Evolutionary conservation across 2,329 filamentous ascomycete genomes (phyloP), one percentile per base, ranked within the genome.

Genomic region (Claviceps purpurea): DNA sequence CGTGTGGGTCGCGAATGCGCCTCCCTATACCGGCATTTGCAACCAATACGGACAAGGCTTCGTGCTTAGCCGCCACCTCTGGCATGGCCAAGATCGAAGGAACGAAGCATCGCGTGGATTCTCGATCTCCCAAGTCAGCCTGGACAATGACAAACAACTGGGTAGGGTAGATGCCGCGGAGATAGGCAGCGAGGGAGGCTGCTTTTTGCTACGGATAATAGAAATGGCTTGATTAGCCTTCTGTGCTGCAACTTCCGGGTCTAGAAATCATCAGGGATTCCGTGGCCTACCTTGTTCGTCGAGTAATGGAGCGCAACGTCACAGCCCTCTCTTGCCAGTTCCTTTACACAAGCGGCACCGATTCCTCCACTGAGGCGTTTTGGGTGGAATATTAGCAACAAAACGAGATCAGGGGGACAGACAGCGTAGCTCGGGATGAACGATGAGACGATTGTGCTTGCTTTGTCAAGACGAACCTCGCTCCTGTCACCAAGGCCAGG

Each of bases 1-100:
- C 47, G 13, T 40, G 26, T 8, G 51, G 22, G 8, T 54, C 53
- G 50, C 53, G 50, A 13, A 50, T 52, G n/a, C 53, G 53, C 14
- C 47, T 50, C 13, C 53, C 53, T 11, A 52, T 38, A 3, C 53
- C 53, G 49, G 53, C 53, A 37, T 54, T 54, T 20, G 53, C 53
- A 2, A 54, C 47, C 43, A 54, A 20, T 5, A 54, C 47, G 4
- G 53, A 52, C 37, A 54, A 20, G 8, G 43, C 43, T 11, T 34
- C 44, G 43, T 54, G 53, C 34, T 45, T 52, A 13, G 18, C 26
- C 4, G 47, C 47, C 14, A 54, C 42, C 24, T 22, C 42, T 1
- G 53, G 24, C 10, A 39, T 39, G 41, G 16, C 18, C 34, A 54
- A 6, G 4, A 50, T 39, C 14, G 37, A 47, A 8, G 37, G 22